Conservation (phyloP, 495 filamentous ascomycete genomes). For the Elasticomyces elasticus region DNA sequence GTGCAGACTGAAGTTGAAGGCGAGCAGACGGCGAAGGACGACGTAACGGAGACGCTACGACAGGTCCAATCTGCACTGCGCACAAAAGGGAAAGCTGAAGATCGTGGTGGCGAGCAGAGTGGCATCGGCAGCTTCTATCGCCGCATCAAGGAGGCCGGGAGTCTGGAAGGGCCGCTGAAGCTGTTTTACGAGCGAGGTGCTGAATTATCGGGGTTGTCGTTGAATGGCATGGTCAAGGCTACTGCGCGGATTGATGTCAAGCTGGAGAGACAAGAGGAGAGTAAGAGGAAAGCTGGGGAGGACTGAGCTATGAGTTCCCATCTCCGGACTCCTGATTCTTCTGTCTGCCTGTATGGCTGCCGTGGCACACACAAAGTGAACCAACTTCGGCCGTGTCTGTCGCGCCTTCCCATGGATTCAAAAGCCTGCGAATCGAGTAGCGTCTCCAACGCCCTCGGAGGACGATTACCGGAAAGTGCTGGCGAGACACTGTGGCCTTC, state of each 20-base stretch:
- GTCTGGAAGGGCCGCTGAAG: slow-evolving; percentile 11
- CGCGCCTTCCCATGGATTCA: too few species aligned
- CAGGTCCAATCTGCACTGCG: background rate
- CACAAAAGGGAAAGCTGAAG: background rate
- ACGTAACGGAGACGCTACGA: background rate
- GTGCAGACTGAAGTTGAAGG: background rate
- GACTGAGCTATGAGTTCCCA: too few species aligned
- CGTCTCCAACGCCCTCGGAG: too few species aligned
- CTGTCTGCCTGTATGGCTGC: too few species aligned
- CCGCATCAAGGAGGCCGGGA: slow-evolving; percentile 8
- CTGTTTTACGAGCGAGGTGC: slow-evolving; percentile 18
- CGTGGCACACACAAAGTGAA: too few species aligned
- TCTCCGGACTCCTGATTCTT: too few species aligned
- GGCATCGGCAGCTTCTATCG: slow-evolving; percentile 16
- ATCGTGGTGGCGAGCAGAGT: background rate
- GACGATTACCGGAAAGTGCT: too few species aligned
- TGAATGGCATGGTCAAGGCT: slow-evolving; percentile 17
- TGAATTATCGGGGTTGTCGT: slow-evolving; percentile 9
- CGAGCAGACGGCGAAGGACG: background rate
- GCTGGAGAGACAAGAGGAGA: slow-evolving; percentile 11
- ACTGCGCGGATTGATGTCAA: slow-evolving; percentile 14
- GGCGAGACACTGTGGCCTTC: too few species aligned
- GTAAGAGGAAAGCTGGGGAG: background rate
- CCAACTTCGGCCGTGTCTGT: too few species aligned
- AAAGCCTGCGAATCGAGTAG: too few species aligned